Evolutionary conservation across 305 asterid species (phyloP).

Genomic region (Stenogyne calaminthoides): DNA sequence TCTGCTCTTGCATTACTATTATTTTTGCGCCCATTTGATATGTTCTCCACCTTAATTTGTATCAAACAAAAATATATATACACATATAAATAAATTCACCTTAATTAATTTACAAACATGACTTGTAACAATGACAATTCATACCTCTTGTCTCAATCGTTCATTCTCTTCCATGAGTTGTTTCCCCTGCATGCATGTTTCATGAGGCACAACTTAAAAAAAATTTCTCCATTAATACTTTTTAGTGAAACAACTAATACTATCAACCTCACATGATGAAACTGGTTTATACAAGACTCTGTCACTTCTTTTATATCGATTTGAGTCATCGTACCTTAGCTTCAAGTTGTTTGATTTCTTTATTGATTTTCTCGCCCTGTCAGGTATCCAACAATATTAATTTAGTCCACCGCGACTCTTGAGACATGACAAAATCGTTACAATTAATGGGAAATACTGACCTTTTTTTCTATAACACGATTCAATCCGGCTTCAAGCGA

Average conservation of each 20-base stretch:
- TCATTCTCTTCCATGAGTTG: conserved; percentile 74
- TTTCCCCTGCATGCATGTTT: conserved; percentile 49
- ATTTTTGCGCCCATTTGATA: conserved; percentile 36
- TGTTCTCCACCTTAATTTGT: conserved; percentile 45
- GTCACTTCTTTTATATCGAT: too few species aligned
- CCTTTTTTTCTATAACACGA: conserved; percentile 70
- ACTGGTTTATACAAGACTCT: too few species aligned
- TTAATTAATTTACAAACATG: not conserved
- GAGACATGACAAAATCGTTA: not conserved
- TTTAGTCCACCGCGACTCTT: not conserved
- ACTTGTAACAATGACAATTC: not conserved
- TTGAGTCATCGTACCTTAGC: conserved; percentile 50
- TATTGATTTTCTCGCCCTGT: conserved; percentile 66
- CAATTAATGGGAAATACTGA: conserved; percentile 10
- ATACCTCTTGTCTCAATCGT: conserved; percentile 59
- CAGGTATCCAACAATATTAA: not conserved
- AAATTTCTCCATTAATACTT: too few species aligned
- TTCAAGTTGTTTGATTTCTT: conserved; percentile 68
- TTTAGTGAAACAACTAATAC: too few species aligned
- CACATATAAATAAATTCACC: not conserved
- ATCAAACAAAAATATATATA: not conserved
- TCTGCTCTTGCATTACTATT: conserved; percentile 27
- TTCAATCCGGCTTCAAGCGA: conserved; percentile 73
- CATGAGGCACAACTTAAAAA: not conserved
- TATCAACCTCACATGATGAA: too few species aligned